Evolutionary conservation across 2,329 filamentous ascomycete species (phyloP).

Genomic region (Cadophora luteo-olivacea): DNA sequence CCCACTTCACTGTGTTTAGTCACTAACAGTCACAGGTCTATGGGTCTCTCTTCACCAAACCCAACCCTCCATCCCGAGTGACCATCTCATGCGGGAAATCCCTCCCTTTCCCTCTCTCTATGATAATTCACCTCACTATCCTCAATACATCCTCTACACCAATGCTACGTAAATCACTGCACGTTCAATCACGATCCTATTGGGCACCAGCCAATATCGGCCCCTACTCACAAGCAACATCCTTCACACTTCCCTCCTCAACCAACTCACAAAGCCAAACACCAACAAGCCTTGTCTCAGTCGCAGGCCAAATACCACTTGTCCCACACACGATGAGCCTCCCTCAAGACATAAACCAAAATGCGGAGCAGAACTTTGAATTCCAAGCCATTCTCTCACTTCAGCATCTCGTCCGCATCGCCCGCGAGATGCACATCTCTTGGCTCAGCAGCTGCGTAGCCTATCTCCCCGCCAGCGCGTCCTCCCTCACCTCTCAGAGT

Average conservation of each 20-base stretch:
- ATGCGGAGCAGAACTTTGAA: slow-evolving; percentile 45
- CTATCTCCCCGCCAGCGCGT: slow-evolving; percentile 62
- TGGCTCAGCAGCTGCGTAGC: slow-evolving; percentile 80
- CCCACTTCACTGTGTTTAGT: background rate
- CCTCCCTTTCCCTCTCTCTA: slow-evolving; percentile 65
- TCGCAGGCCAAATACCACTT: slow-evolving; percentile 93
- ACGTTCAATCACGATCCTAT: slow-evolving; percentile 93
- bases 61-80: slow-evolving; percentile 85
- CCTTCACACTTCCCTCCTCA: slow-evolving; percentile 50
- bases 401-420: slow-evolving; percentile 90
- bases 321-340: slow-evolving; percentile 79
- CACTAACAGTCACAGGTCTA: slow-evolving; percentile 60
- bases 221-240: slow-evolving; percentile 90
- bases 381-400: slow-evolving; percentile 75
- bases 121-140: slow-evolving; percentile 62
- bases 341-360: slow-evolving; percentile 41
- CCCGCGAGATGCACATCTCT: slow-evolving; percentile 70
- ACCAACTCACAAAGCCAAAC: slow-evolving; percentile 31
- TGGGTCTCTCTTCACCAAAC: slow-evolving; percentile 72
- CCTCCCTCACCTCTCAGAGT: slow-evolving; percentile 41
- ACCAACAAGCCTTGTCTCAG: slow-evolving; percentile 54
- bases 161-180: slow-evolving; percentile 65
- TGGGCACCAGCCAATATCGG: slow-evolving; percentile 99
- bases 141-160: slow-evolving; percentile 9
- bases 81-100: slow-evolving; percentile 78